These are phyloP conservation scores for Massarina eburnea DNA, from an alignment of 2,329 filamentous ascomycete species.

Conservation along the genomic window DNA sequence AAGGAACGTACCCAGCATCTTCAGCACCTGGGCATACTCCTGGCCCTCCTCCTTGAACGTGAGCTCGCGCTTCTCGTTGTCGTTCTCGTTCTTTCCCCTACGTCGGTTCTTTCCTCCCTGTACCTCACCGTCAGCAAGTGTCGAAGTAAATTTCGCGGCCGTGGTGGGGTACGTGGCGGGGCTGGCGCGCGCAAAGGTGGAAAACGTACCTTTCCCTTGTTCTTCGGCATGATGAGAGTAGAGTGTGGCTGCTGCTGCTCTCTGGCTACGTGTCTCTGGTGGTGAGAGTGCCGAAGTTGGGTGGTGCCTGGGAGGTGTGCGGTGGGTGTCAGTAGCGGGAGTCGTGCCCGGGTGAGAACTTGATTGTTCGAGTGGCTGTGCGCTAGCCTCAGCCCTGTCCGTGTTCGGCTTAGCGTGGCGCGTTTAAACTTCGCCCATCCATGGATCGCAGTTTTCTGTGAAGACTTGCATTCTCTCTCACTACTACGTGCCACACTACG, in stretches of 20 bases:
- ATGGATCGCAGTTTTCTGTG: neutral
- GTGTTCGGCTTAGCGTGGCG: conserved; percentile 3
- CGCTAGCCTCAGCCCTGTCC: conserved; percentile 3
- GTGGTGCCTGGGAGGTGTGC: neutral
- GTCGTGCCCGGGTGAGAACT: neutral
- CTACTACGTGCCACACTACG: neutral
- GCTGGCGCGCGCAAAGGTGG: conserved; percentile 14
- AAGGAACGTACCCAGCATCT: conserved; percentile 72
- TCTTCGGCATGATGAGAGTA: conserved; percentile 82
- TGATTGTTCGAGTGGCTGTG: conserved; percentile 3
- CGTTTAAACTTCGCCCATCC: neutral
- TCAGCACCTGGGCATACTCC: conserved; percentile 84
- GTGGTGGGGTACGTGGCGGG: conserved; percentile 30
- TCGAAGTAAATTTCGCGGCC: neutral
- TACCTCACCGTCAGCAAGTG: conserved; percentile 15
- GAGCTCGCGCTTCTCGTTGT: conserved; percentile 98
- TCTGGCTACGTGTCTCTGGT: conserved; percentile 9
- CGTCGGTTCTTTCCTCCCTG: conserved; percentile 97
- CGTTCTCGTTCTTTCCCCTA: conserved; percentile 94
- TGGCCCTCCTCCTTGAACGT: conserved; percentile 99
- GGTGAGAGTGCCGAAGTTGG: conserved; percentile 4
- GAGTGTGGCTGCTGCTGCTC: conserved; percentile 7
- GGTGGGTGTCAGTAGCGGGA: neutral
- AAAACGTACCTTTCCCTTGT: conserved; percentile 91
- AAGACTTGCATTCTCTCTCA: neutral